Conservation (phyloP, 1,284 basidiomycete species). For the Irpex sp. region DNA sequence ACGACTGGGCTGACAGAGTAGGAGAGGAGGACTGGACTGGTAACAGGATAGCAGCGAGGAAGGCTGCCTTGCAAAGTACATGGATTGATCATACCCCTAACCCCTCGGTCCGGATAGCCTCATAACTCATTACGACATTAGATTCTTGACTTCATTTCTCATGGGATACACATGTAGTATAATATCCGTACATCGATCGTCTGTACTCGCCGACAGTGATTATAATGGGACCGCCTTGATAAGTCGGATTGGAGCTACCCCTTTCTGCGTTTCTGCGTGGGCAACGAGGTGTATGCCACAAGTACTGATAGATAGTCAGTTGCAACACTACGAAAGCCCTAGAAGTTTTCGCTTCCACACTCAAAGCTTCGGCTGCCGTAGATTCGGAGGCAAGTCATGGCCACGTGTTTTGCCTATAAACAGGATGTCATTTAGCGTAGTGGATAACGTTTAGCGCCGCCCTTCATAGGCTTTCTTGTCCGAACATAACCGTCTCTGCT, state of each 20-base stretch:
- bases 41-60: slow-evolving; percentile 33
- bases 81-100: slow-evolving; percentile 17
- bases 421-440: slow-evolving; percentile 3
- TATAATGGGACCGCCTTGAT: background rate
- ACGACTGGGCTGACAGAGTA: slow-evolving; percentile 48
- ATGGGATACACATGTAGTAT: slow-evolving; percentile 1
- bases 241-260: background rate
- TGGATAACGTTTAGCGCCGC: slow-evolving; percentile 8
- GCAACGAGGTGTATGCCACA: too few species aligned
- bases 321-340: background rate
- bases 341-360: background rate
- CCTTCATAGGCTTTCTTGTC: background rate
- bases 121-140: background rate
- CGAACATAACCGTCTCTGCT: background rate
- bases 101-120: slow-evolving; percentile 6
- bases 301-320: too few species aligned
- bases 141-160: background rate
- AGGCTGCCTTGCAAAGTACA: slow-evolving; percentile 21
- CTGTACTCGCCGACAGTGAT: background rate
- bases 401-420: slow-evolving; percentile 9
- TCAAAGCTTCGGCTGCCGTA: background rate
- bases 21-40: slow-evolving; percentile 47
- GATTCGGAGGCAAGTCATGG: slow-evolving; percentile 3
- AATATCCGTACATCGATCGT: background rate
- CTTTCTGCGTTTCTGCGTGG: background rate